phyloP scores from a whole-genome alignment of 1,139 yeast species.

The Lodderomyces jiufengensis region DNA sequence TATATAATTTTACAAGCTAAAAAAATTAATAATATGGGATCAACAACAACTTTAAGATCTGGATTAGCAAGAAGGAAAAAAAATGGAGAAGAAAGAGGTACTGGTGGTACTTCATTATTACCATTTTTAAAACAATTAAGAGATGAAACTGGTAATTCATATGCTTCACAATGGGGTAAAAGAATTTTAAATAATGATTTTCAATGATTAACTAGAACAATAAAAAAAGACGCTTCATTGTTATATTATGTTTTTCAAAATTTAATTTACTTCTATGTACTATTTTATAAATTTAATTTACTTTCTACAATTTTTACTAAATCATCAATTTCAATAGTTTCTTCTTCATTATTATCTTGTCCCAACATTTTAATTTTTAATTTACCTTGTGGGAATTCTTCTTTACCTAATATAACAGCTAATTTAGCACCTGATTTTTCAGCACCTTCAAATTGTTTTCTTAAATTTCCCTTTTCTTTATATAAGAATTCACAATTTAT shows the following conservation, averaged over 20 bases:
- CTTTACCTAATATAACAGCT: constrained; percentile 93
- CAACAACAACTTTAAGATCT: constrained; percentile 53
- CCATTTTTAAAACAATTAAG: constrained; percentile 94
- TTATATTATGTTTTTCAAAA: no score
- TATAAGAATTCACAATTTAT: constrained; percentile 87
- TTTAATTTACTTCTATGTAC: no score
- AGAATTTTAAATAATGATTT: constrained; percentile 67
- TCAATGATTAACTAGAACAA: no score
- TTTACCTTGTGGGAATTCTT: constrained; percentile 78
- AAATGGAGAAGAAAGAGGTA: constrained; percentile 63
- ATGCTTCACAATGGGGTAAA: constrained; percentile 88
- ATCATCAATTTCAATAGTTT: constrained; percentile 58
- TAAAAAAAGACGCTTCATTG: no score
- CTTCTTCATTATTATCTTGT: constrained; percentile 87
- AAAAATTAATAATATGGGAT: constrained; percentile 48
- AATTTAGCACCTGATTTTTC: constrained; percentile 89
- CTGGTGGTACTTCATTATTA: constrained; percentile 90
- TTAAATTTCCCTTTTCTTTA: constrained; percentile 88
- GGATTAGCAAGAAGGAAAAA: constrained; percentile 54
- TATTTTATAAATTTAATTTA: constrained; percentile 50
- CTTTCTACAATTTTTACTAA: constrained; percentile 53
- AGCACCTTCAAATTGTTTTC: constrained; percentile 96
- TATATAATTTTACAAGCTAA: constrained; percentile 79
- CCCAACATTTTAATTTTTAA: constrained; percentile 85
- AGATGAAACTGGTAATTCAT: constrained; percentile 91